Evolutionary conservation across 2,329 filamentous ascomycete species (phyloP).

Genomic region (Fusarium decemcellulare): DNA sequence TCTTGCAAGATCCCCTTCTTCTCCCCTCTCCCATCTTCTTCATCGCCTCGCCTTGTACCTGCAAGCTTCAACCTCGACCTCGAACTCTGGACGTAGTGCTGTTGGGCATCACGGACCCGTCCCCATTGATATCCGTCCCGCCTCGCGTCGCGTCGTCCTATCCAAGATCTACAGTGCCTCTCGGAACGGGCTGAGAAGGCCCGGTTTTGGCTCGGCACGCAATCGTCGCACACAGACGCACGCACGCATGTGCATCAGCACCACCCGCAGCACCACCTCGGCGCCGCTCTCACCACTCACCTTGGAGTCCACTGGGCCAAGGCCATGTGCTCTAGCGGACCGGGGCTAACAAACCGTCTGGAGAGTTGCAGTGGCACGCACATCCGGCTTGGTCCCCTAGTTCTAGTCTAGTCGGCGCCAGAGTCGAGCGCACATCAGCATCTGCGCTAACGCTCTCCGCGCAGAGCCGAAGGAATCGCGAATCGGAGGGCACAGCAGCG

Average conservation of each 20-base stretch:
- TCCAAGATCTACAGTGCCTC: slow-evolving; percentile 19
- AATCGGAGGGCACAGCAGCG: not conserved
- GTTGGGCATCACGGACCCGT: slow-evolving; percentile 9
- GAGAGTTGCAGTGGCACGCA: slow-evolving; percentile 11
- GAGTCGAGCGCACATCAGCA: slow-evolving; percentile 5
- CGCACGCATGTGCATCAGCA: slow-evolving; percentile 3
- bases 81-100: slow-evolving; percentile 8
- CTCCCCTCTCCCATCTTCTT: not conserved
- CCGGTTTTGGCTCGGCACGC: slow-evolving; percentile 13
- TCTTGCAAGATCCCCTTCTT: not conserved
- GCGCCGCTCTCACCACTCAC: not conserved
- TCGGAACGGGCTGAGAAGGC: slow-evolving; percentile 16
- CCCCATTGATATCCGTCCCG: not conserved
- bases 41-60: not conserved
- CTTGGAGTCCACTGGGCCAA: not conserved
- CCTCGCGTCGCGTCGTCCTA: slow-evolving; percentile 16
- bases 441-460: slow-evolving; percentile 9
- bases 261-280: slow-evolving; percentile 14
- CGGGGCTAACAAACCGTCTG: slow-evolving; percentile 24
- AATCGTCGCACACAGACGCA: slow-evolving; percentile 23
- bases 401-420: not conserved
- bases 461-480: slow-evolving; percentile 4
- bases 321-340: slow-evolving; percentile 7
- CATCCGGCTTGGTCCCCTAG: not conserved
- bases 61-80: not conserved